Conservation (phyloP, 495 filamentous ascomycete genomes). For the Halenospora varia region DNA sequence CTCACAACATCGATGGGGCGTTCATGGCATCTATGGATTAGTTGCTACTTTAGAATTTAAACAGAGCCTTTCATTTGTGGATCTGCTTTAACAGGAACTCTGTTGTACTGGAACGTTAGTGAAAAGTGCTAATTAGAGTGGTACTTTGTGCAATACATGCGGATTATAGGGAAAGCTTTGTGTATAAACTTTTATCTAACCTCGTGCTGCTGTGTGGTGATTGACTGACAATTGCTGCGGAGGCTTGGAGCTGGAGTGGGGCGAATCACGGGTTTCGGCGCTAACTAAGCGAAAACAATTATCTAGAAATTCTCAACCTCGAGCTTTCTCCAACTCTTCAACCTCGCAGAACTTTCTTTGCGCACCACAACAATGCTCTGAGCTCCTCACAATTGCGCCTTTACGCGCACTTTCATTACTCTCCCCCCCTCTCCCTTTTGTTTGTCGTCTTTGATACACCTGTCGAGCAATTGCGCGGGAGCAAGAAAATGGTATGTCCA, state of each 20-base stretch:
- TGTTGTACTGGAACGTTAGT: neutral
- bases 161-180: neutral
- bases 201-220: too few species aligned
- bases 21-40: slow-evolving; percentile 20
- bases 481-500: neutral
- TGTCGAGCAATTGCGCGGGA: too few species aligned
- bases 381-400: neutral
- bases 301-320: neutral
- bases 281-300: neutral
- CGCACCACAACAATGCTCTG: neutral
- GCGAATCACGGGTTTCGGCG: neutral
- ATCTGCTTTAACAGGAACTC: neutral
- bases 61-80: slow-evolving; percentile 9
- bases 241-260: neutral
- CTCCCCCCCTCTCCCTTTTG: too few species aligned
- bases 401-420: too few species aligned
- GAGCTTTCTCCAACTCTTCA: slow-evolving; percentile 1
- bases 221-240: too few species aligned
- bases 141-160: neutral
- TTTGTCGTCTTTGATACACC: too few species aligned
- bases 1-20: slow-evolving; percentile 7
- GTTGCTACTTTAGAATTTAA: slow-evolving; percentile 17
- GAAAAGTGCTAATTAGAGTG: neutral
- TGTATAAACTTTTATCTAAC: too few species aligned
- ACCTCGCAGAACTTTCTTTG: neutral